These are phyloP conservation scores for Globisporangium mamillatum DNA, from an alignment of 352 stramenopile genomes.

Conservation along the genomic window DNA sequence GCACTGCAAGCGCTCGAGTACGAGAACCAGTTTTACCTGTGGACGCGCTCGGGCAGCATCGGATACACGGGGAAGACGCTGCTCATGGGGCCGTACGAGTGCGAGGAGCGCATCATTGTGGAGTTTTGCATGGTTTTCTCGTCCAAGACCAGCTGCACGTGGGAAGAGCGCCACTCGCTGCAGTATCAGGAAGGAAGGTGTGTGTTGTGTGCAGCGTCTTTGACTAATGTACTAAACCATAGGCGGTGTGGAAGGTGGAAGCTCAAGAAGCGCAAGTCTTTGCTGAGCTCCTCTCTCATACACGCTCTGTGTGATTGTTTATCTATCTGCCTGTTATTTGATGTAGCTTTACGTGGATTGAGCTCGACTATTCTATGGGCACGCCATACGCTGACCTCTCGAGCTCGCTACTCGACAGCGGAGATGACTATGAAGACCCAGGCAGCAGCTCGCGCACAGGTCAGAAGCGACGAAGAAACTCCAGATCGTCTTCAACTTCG, in stretches of 20 bases:
- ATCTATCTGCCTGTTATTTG: not conserved
- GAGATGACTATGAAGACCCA: constrained; percentile 28
- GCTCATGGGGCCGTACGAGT: constrained; percentile 39
- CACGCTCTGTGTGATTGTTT: not conserved
- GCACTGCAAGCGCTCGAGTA: constrained; percentile 56
- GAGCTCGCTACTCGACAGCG: constrained; percentile 23
- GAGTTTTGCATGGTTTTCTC: constrained; percentile 52
- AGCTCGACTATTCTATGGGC: constrained; percentile 53
- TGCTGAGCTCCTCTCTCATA: constrained; percentile 3
- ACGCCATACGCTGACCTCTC: constrained; percentile 42
- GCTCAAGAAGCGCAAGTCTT: constrained; percentile 1
- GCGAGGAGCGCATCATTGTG: constrained; percentile 31
- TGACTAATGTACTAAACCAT: not conserved
- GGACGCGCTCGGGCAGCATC: constrained; percentile 44
- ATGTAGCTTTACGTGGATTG: constrained; percentile 67
- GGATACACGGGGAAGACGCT: constrained; percentile 42
- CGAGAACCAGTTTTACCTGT: constrained; percentile 49
- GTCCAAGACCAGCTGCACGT: constrained; percentile 49
- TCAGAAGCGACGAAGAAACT: constrained; percentile 16
- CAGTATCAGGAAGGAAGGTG: constrained; percentile 49
- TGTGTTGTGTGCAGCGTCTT: not conserved
- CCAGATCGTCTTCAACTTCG: not conserved
- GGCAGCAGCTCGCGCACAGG: not conserved
- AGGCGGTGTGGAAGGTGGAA: not conserved
- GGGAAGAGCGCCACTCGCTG: constrained; percentile 51